phyloP scores from a whole-genome alignment of 805 yeast genomes.

The Cyberlindnera veronae region DNA sequence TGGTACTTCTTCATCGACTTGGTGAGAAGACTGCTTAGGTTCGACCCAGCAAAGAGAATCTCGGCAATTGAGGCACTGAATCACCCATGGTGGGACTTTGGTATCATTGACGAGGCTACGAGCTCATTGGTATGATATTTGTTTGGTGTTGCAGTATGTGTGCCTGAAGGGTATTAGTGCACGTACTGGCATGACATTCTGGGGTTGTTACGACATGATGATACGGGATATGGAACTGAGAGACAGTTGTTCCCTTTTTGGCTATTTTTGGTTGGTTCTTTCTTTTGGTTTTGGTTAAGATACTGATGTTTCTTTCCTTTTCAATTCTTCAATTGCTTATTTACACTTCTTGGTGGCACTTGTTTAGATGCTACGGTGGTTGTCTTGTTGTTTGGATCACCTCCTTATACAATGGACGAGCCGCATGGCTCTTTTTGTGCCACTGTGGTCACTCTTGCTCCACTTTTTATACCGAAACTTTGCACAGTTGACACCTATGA shows the following conservation, averaged over 20 bases:
- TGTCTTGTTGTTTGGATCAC: too few species aligned
- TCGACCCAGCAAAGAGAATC: conserved; percentile 69
- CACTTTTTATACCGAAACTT: too few species aligned
- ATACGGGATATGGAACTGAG: conserved; percentile 2
- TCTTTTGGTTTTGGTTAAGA: not conserved
- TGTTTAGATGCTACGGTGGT: too few species aligned
- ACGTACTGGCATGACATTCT: not conserved
- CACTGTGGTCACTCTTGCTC: too few species aligned
- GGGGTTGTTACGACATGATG: conserved; percentile 8
- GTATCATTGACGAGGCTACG: conserved; percentile 52
- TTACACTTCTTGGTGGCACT: too few species aligned
- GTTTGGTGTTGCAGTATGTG: not conserved
- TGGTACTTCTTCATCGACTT: conserved; percentile 83
- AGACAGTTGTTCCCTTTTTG: not conserved
- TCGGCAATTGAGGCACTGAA: conserved; percentile 72
- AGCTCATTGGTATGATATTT: conserved; percentile 14
- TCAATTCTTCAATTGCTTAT: too few species aligned
- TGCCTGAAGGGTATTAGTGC: not conserved
- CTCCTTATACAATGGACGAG: too few species aligned
- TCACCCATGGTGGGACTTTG: conserved; percentile 79
- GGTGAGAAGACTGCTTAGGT: conserved; percentile 58
- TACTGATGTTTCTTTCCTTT: too few species aligned
- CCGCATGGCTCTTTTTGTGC: too few species aligned
- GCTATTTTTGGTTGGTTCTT: not conserved
- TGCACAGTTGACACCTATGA: too few species aligned